Evolutionary conservation across 169 alveolate species (phyloP), one percentile per base, ranked within the genome.

Genomic region (Cryptosporidium andersoni): DNA sequence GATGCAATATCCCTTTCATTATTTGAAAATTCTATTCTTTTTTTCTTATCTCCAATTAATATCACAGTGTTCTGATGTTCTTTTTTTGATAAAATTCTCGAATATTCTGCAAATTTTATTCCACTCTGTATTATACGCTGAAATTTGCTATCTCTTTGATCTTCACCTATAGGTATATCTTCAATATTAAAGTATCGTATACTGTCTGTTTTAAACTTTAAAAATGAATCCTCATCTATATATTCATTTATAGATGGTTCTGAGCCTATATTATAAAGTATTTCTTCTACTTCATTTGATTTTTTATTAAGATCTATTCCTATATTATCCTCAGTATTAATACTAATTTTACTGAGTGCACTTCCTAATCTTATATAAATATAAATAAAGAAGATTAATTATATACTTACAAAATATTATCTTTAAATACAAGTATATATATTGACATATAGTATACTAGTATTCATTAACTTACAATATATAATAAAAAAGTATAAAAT

Each of bases 111-210:
- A 48, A 56, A 74, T 37, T 74, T 74, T n/a, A 74, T 74, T 9
- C 85, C 85, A 36, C 85, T 74, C 51, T 74, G 55, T 58, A 74
- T 55, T 36, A 74, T 25, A 8, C 85, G 85, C 34, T 74, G 85
- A 43, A 58, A 74, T 34, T 74, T 74, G n/a, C 62, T 45, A 66
- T 42, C 60, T 37, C 45, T 68, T 9, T 12, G 36, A 40, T 60
- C 60, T 14, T n/a, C 42, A 45, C 43, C 48, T 42, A 74, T 47
- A 9, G 85, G 36, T 12, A 74, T 53, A 48, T 74, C 85, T 42
- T 74, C 85, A 45, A 74, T 74, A 37, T 60, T 74, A 58, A 74
- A 74, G 37, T 74, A 68, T 16, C 39, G 55, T 68, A 74, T 74
- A 52, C 37, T 40, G 4, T 68, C 60, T 2, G 85, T 74, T 9